A percentile compares a stretch with the other conserved stretches of the same genome.
These are phyloP conservation scores for Zopfochytrium polystomum DNA, from an alignment of 371 early-diverging fungal species.

Conservation along the genomic window DNA sequence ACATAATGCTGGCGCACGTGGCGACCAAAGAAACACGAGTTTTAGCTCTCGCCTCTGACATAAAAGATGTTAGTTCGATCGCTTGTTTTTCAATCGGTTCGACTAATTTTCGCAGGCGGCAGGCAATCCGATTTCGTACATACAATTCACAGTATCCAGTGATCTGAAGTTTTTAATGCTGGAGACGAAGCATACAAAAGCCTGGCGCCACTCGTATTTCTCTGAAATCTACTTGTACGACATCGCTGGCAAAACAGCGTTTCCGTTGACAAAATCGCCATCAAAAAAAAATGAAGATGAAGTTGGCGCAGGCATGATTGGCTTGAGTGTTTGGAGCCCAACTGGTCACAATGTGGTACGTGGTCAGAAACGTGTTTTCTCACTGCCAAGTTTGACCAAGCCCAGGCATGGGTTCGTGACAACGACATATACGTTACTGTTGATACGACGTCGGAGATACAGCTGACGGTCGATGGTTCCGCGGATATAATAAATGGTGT, in stretches of 20 bases:
- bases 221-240: constrained; percentile 77
- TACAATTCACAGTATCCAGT: background rate
- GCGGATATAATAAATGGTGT: constrained; percentile 85
- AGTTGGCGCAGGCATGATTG: constrained; percentile 38
- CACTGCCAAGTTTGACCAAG: background rate
- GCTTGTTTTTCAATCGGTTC: background rate
- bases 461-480: constrained; percentile 84
- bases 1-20: background rate
- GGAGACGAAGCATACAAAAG: constrained; percentile 59
- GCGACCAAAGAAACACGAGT: background rate
- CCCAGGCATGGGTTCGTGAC: constrained; percentile 71
- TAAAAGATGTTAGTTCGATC: background rate
- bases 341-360: constrained; percentile 62
- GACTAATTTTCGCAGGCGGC: background rate
- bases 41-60: background rate
- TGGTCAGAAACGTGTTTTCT: background rate
- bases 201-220: constrained; percentile 82
- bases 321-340: constrained; percentile 70
- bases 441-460: constrained; percentile 60
- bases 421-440: constrained; percentile 81
- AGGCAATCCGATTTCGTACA: background rate
- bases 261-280: constrained; percentile 57
- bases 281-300: constrained; percentile 55
- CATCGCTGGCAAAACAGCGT: constrained; percentile 50
- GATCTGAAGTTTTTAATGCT: constrained; percentile 68